These are phyloP conservation scores for Vanderwaltozyma polyspora DNA, from an alignment of 805 yeast species.

Conservation along the genomic window DNA sequence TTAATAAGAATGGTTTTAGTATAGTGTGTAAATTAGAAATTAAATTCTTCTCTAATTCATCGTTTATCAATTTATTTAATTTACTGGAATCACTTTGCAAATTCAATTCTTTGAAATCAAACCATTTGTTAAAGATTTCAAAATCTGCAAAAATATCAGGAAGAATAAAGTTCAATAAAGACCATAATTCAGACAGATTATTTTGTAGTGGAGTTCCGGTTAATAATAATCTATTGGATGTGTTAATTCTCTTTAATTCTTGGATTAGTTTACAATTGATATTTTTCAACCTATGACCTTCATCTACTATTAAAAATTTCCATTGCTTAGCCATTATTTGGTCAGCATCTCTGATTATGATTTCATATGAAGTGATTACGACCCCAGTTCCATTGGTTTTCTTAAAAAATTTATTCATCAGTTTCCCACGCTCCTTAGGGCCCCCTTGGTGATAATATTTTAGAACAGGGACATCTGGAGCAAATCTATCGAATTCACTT, in stretches of 20 bases:
- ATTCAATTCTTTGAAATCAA: conserved; percentile 58
- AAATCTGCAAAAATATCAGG: conserved; percentile 91
- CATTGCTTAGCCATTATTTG: conserved; percentile 46
- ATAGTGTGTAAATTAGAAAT: conserved; percentile 77
- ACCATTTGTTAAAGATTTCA: conserved; percentile 87
- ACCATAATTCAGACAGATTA: conserved; percentile 84
- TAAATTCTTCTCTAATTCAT: conserved; percentile 47
- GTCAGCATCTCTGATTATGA: conserved; percentile 56
- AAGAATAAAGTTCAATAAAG: conserved; percentile 75
- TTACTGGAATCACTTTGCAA: conserved; percentile 26
- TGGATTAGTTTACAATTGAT: conserved; percentile 64
- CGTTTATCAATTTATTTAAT: conserved; percentile 38
- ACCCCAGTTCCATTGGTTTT: conserved; percentile 33
- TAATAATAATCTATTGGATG: conserved; percentile 61
- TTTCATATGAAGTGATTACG: conserved; percentile 74
- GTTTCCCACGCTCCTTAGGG: conserved; percentile 16
- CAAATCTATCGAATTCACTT: conserved; percentile 56
- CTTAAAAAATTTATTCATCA: conserved; percentile 33
- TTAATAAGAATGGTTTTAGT: conserved; percentile 72
- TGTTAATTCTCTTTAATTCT: conserved; percentile 53
- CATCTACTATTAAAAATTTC: conserved; percentile 86
- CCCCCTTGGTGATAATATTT: conserved; percentile 61
- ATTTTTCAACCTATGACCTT: conserved; percentile 89
- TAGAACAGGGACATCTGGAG: conserved; percentile 55
- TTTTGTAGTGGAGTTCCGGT: conserved; percentile 98